A percentile compares a stretch with the other conserved stretches of the same genome.
phyloP scores from a whole-genome alignment of 192 early-diverging fungal species.

The Gamsiella multidivaricata region DNA sequence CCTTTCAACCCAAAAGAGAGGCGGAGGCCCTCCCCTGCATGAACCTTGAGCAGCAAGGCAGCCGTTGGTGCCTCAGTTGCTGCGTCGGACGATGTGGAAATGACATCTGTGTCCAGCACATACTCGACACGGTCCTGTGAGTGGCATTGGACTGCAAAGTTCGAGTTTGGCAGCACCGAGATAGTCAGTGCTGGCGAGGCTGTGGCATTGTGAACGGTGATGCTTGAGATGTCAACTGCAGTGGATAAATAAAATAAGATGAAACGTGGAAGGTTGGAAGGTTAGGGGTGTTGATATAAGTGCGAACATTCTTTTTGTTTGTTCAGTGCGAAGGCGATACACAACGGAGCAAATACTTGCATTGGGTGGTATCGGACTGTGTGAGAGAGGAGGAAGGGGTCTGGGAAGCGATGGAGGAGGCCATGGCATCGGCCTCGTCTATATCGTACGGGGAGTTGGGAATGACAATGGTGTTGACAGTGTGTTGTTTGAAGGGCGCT shows the following conservation, averaged over 20 bases:
- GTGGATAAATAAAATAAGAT: not conserved
- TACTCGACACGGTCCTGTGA: conserved; percentile 31
- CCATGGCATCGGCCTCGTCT: too few relatives aligned
- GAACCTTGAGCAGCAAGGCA: conserved; percentile 37
- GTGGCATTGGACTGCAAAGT: conserved; percentile 31
- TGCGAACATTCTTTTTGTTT: not conserved
- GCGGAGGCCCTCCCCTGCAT: conserved; percentile 29
- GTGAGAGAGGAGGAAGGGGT: conserved; percentile 30
- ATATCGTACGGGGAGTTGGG: too few relatives aligned
- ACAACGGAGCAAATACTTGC: conserved; percentile 16
- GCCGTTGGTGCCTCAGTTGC: not conserved
- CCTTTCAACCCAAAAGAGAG: conserved; percentile 40
- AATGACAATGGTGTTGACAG: not conserved
- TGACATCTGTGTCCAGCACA: conserved; percentile 25
- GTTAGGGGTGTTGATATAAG: not conserved
- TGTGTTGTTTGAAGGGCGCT: not conserved
- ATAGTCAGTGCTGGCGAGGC: conserved; percentile 34
- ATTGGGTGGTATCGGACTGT: conserved; percentile 30
- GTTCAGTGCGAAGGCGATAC: too few relatives aligned
- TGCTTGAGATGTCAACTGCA: conserved; percentile 36
- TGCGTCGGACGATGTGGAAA: not conserved
- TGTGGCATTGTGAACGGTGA: conserved; percentile 39
- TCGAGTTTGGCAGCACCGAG: conserved; percentile 7
- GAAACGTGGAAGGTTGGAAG: conserved; percentile 7
- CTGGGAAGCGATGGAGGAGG: conserved; percentile 11